A percentile compares a stretch with the other conserved stretches of the same genome.
phyloP scores from a whole-genome alignment of 768 basidiomycete species.

The Trametopsis cervina region DNA sequence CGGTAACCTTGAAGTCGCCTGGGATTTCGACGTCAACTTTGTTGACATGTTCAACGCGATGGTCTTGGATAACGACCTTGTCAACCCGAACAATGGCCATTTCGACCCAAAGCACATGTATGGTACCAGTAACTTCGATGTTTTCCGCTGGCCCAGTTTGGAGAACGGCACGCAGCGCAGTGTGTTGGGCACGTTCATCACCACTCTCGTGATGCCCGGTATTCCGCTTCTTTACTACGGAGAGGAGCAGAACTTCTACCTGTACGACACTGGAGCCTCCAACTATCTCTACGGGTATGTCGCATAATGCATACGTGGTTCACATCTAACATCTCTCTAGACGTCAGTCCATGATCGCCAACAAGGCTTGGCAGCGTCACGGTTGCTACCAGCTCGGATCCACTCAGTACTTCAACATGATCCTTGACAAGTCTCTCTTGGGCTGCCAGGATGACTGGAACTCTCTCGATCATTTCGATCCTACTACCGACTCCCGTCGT shows the following conservation, averaged over 20 bases:
- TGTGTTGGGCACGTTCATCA: conserved; percentile 72
- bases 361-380: conserved; percentile 85
- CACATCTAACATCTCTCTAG: conserved; percentile 29
- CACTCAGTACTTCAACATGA: conserved; percentile 91
- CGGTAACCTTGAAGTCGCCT: conserved; percentile 87
- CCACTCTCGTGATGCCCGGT: conserved; percentile 79
- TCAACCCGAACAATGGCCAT: conserved; percentile 57
- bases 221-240: conserved; percentile 85
- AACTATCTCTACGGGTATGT: conserved; percentile 88
- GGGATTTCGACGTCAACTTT: conserved; percentile 78
- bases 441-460: conserved; percentile 92
- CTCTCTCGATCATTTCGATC: conserved; percentile 91
- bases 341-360: conserved; percentile 87
- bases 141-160: conserved; percentile 89
- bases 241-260: conserved; percentile 87
- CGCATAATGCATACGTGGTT: not conserved
- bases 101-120: conserved; percentile 87
- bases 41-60: conserved; percentile 89
- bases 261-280: conserved; percentile 80
- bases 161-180: conserved; percentile 77
- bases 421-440: conserved; percentile 66
- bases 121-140: conserved; percentile 91
- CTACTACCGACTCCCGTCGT: conserved; percentile 71
- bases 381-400: conserved; percentile 91
- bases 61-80: conserved; percentile 81